These are phyloP conservation scores for Penicillium macrosclerotiorum DNA, from an alignment of 495 filamentous ascomycete genomes.

Conservation along the genomic window DNA sequence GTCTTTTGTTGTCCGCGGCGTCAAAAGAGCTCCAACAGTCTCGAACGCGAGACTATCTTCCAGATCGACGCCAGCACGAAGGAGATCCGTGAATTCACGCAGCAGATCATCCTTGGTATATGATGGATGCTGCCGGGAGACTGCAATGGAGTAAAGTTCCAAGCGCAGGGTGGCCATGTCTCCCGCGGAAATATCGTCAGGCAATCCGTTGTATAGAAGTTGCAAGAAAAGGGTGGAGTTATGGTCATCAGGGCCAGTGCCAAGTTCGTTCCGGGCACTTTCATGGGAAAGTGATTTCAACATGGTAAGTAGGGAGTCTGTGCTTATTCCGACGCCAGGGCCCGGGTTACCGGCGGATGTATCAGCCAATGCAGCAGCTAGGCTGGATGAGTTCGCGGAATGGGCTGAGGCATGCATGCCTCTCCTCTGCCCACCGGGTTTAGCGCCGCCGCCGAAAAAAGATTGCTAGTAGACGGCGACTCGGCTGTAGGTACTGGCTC, in stretches of 20 bases:
- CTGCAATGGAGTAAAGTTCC: slow-evolving; percentile 37
- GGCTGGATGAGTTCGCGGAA: neutral
- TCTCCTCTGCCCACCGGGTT: slow-evolving; percentile 18
- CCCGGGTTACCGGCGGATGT: slow-evolving; percentile 1
- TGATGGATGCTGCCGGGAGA: slow-evolving; percentile 33
- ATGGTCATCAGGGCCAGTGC: slow-evolving; percentile 37
- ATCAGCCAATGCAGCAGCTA: neutral
- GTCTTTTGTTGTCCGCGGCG: slow-evolving; percentile 11
- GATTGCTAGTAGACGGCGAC: slow-evolving; percentile 13
- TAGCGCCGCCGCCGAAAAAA: slow-evolving; percentile 20
- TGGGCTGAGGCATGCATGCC: slow-evolving; percentile 15
- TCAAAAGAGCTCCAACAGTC: slow-evolving; percentile 38
- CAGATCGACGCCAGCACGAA: slow-evolving; percentile 32
- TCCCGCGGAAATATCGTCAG: slow-evolving; percentile 28
- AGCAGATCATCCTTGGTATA: slow-evolving; percentile 37
- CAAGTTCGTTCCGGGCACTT: slow-evolving; percentile 35
- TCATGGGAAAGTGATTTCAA: slow-evolving; percentile 30
- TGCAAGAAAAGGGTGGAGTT: slow-evolving; percentile 49
- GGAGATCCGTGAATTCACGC: slow-evolving; percentile 28
- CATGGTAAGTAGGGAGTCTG: slow-evolving; percentile 32
- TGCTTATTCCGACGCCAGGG: slow-evolving; percentile 8
- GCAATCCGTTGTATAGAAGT: slow-evolving; percentile 37
- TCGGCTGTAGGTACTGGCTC: slow-evolving; percentile 4
- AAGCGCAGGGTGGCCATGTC: slow-evolving; percentile 30
- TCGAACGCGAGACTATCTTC: slow-evolving; percentile 33